Conservation (phyloP, 2,329 filamentous ascomycete species). For the Beauveria sp. region DNA sequence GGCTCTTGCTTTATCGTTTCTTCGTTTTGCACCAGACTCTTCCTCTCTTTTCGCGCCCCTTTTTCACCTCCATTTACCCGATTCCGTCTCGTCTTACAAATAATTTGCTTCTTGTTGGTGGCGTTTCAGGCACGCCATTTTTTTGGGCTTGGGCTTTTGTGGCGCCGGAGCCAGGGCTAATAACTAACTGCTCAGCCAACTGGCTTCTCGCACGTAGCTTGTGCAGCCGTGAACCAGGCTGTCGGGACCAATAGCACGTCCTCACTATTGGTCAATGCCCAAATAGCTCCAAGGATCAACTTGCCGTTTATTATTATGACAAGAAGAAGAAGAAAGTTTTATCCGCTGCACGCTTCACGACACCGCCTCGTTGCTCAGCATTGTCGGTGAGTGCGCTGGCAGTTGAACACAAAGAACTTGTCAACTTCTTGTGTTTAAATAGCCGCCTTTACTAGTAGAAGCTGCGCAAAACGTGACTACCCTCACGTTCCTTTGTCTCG, state of each 20-base stretch:
- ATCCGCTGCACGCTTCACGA: not conserved
- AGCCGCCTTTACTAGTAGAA: not conserved
- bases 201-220: constrained; percentile 4
- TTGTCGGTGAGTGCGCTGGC: not conserved
- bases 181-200: not conserved
- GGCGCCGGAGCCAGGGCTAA: not conserved
- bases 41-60: not conserved
- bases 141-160: not conserved
- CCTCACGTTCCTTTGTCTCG: not conserved
- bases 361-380: not conserved
- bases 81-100: not conserved
- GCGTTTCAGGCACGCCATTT: not conserved
- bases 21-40: not conserved
- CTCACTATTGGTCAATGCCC: constrained; percentile 1
- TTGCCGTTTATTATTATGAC: not conserved
- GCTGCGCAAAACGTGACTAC: too few species aligned
- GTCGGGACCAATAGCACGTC: not conserved
- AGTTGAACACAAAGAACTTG: not conserved
- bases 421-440: not conserved
- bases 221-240: constrained; percentile 1
- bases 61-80: not conserved
- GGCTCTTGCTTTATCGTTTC: not conserved
- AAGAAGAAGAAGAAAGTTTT: not conserved
- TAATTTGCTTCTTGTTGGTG: not conserved
- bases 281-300: not conserved